Conservation (phyloP, 2,329 filamentous ascomycete species). For the Fusarium anguioides region DNA sequence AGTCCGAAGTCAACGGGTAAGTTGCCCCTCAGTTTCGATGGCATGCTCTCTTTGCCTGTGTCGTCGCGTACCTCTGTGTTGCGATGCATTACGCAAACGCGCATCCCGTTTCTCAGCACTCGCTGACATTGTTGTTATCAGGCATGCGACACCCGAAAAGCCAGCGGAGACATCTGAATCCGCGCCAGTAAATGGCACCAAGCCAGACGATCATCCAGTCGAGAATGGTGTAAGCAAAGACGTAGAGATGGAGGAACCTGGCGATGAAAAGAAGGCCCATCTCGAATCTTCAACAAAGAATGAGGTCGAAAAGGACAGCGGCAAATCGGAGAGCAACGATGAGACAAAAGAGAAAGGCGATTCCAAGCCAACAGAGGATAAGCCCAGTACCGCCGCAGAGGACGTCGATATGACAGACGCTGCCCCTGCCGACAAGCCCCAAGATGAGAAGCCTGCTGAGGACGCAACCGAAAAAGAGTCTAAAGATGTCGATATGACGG, state of each 20-base stretch:
- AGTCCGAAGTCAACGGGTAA: conserved; percentile 54
- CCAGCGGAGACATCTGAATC: conserved; percentile 37
- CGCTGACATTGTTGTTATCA: conserved; percentile 44
- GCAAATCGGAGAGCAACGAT: conserved; percentile 29
- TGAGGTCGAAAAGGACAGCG: conserved; percentile 17
- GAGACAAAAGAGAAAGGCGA: conserved; percentile 14
- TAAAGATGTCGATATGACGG: conserved; percentile 46
- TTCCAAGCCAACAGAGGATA: conserved; percentile 6
- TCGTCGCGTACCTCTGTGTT: conserved; percentile 21
- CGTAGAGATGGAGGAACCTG: conserved; percentile 37
- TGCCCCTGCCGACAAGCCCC: conserved; percentile 8
- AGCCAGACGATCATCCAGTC: conserved; percentile 32
- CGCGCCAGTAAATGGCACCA: conserved; percentile 44
- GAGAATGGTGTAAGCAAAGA: conserved; percentile 45
- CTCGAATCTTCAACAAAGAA: conserved; percentile 5
- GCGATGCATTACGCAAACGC: conserved; percentile 1
- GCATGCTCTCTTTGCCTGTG: conserved; percentile 8
- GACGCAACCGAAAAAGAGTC: conserved; percentile 13
- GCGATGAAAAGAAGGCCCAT: conserved; percentile 24
- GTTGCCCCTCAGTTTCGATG: conserved; percentile 36
- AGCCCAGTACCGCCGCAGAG: conserved; percentile 1
- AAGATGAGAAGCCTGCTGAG: conserved; percentile 12
- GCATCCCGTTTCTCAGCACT: conserved; percentile 13
- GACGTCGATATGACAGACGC: conserved; percentile 34
- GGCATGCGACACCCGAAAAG: conserved; percentile 44